These are phyloP conservation scores for Inga laurina DNA, from an alignment of 306 rosid genomes.

Conservation along the genomic window DNA sequence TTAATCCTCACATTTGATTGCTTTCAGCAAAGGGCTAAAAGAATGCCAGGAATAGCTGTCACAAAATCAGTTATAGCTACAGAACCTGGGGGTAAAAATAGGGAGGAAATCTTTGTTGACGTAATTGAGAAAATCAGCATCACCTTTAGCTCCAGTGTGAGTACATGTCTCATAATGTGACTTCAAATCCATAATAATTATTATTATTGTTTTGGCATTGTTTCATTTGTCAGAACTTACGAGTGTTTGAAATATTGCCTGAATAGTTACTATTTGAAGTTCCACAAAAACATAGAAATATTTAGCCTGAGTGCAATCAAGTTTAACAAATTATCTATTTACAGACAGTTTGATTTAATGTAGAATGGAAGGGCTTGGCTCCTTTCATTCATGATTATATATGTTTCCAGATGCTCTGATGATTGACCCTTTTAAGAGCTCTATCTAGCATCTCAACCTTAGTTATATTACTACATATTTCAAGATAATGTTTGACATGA, in stretches of 20 bases:
- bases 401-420: neutral
- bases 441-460: neutral
- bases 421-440: neutral
- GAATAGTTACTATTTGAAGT: neutral
- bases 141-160: conserved; percentile 87
- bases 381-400: neutral
- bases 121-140: conserved; percentile 91
- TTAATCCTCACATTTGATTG: conserved; percentile 38
- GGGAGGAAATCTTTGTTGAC: conserved; percentile 92
- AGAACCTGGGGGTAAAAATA: conserved; percentile 81
- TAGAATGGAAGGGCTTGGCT: conserved; percentile 21
- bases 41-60: conserved; percentile 96
- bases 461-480: neutral
- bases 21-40: conserved; percentile 78
- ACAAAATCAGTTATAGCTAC: conserved; percentile 86
- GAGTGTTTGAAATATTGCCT: neutral
- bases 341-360: conserved; percentile 15
- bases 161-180: conserved; percentile 40
- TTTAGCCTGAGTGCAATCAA: conserved; percentile 19
- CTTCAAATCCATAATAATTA: conserved; percentile 12
- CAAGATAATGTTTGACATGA: neutral
- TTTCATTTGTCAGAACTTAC: conserved; percentile 17
- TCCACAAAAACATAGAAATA: neutral
- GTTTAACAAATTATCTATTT: conserved; percentile 14
- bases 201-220: conserved; percentile 20